Conservation (phyloP, 192 early-diverging fungal genomes). For the Paraglomus brasilianum region DNA sequence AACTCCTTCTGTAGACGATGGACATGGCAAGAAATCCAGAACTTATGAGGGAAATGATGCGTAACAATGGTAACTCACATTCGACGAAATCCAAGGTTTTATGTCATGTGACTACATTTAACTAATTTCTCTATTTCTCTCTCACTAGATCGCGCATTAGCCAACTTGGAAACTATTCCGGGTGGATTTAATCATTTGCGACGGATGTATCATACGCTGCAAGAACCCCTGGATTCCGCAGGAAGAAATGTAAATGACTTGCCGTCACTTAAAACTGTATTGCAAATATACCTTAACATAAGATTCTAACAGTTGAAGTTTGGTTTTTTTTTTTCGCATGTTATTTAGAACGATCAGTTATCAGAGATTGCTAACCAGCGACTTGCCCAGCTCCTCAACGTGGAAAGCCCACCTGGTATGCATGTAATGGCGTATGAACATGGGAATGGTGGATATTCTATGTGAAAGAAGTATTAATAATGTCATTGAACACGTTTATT, state of each 20-base stretch:
- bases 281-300: background rate
- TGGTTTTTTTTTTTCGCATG: too few species aligned
- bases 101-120: too few species aligned
- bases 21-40: constrained; percentile 58
- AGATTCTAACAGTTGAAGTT: constrained; percentile 46
- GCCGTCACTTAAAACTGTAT: background rate
- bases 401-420: constrained; percentile 46
- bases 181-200: constrained; percentile 66
- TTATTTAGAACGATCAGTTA: constrained; percentile 27
- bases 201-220: constrained; percentile 55
- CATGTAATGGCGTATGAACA: too few species aligned
- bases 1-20: constrained; percentile 34
- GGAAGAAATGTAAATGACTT: constrained; percentile 30
- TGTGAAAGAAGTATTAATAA: too few species aligned
- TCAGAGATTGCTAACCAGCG: constrained; percentile 43
- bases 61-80: constrained; percentile 49
- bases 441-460: background rate
- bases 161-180: constrained; percentile 63
- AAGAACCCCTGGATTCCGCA: constrained; percentile 59
- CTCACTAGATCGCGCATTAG: constrained; percentile 50
- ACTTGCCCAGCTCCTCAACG: constrained; percentile 55
- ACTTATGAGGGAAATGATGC: constrained; percentile 58
- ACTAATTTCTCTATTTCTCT: background rate
- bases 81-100: too few species aligned
- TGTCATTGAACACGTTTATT: background rate